A percentile compares a stretch with the other conserved stretches of the same genome.
Conservation (phyloP, 1,284 basidiomycete species). For the Puccinia horiana region DNA sequence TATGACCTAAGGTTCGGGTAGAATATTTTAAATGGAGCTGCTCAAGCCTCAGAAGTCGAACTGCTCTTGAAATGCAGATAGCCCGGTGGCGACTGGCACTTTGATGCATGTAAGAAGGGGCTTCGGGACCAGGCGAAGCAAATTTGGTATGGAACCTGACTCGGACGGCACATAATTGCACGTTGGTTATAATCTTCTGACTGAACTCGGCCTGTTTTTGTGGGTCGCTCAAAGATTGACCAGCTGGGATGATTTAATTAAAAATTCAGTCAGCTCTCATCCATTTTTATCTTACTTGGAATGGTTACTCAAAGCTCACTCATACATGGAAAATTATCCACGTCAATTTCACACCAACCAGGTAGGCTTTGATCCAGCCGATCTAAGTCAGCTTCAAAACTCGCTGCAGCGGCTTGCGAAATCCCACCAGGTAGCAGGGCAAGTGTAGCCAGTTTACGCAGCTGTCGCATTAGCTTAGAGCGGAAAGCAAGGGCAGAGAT, state of each 20-base stretch:
- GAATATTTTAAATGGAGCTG: slow-evolving; percentile 40
- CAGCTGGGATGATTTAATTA: neutral
- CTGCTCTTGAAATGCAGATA: slow-evolving; percentile 44
- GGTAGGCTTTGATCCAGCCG: slow-evolving; percentile 31
- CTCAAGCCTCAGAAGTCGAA: slow-evolving; percentile 45
- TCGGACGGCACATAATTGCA: slow-evolving; percentile 47
- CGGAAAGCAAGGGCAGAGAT: slow-evolving; percentile 41
- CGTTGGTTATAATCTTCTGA: slow-evolving; percentile 49
- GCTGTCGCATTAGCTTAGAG: slow-evolving; percentile 44
- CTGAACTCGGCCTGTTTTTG: slow-evolving; percentile 44
- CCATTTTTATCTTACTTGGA: neutral
- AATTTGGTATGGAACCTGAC: slow-evolving; percentile 48
- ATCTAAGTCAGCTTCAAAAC: slow-evolving; percentile 41
- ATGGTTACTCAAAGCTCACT: neutral
- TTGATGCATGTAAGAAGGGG: slow-evolving; percentile 28
- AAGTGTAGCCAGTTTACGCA: slow-evolving; percentile 43
- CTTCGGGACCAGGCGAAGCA: slow-evolving; percentile 33
- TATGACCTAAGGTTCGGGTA: slow-evolving; percentile 38
- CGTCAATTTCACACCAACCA: slow-evolving; percentile 44
- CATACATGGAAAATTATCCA: slow-evolving; percentile 35
- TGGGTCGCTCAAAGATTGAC: slow-evolving; percentile 7
- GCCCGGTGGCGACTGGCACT: slow-evolving; percentile 40
- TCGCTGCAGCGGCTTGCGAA: slow-evolving; percentile 22
- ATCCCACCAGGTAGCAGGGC: slow-evolving; percentile 22
- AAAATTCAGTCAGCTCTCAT: neutral